Conservation (phyloP, 2,329 filamentous ascomycete species). For the Davidsoniella eucalypti region DNA sequence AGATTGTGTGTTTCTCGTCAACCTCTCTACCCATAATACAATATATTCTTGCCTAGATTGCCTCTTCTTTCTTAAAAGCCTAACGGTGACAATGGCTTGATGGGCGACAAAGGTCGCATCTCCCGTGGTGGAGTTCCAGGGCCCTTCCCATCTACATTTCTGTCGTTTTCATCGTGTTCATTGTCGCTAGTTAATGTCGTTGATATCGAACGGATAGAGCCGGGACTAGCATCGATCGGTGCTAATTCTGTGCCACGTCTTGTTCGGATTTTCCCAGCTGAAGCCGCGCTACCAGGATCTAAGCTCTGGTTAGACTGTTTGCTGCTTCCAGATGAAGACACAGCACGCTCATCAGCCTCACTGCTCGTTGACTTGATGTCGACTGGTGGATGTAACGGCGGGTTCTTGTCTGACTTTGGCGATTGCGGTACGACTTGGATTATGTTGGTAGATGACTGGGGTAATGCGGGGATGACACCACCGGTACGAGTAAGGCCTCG, state of each 20-base stretch:
- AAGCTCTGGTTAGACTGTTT: conserved; percentile 25
- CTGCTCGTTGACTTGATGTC: conserved; percentile 5
- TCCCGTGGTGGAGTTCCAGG: conserved; percentile 21
- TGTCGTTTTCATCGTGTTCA: conserved; percentile 20
- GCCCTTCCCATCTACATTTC: not conserved
- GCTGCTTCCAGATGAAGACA: conserved; percentile 50
- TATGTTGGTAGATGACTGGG: conserved; percentile 16
- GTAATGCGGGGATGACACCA: conserved; percentile 9
- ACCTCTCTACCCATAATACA: too few relatives aligned
- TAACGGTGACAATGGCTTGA: conserved; percentile 48
- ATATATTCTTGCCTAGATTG: not conserved
- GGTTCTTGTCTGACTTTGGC: conserved; percentile 6
- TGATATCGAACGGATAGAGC: conserved; percentile 16
- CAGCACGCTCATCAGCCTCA: conserved; percentile 9
- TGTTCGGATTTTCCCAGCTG: conserved; percentile 19
- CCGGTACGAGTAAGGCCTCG: conserved; percentile 24
- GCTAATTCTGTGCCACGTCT: conserved; percentile 10
- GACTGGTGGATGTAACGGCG: conserved; percentile 4
- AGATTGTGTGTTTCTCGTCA: not conserved
- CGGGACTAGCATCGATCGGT: conserved; percentile 12
- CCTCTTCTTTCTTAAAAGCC: conserved; percentile 31
- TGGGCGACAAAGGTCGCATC: conserved; percentile 43
- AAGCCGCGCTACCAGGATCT: conserved; percentile 16
- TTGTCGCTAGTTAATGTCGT: conserved; percentile 31
- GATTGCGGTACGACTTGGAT: conserved; percentile 9